Evolutionary conservation across 1,139 yeast species (phyloP).

Genomic region (Taphrina flavorubra): DNA sequence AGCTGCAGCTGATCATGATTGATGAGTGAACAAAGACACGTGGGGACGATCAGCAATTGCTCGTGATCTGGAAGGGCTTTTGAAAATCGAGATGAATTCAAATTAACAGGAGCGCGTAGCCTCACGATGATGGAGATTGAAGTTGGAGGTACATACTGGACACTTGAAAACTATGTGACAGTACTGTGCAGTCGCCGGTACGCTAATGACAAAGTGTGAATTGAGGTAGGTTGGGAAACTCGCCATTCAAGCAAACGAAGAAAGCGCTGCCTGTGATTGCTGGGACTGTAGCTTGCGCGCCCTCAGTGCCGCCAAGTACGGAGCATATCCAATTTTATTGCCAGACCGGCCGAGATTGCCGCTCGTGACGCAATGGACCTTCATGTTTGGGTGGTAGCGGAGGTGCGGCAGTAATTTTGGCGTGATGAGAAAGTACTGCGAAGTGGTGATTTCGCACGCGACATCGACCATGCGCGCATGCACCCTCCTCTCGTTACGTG

Average conservation of each 20-base stretch:
- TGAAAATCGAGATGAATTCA: too few species aligned
- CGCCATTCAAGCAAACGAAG: background rate
- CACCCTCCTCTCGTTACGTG: conserved; percentile 84
- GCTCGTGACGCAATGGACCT: conserved; percentile 84
- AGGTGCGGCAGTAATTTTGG: conserved; percentile 85
- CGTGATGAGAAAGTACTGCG: conserved; percentile 80
- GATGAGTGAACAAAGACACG: too few species aligned
- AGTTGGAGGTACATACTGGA: background rate
- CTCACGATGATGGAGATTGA: too few species aligned
- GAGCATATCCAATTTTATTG: conserved; percentile 29
- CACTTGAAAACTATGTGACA: background rate
- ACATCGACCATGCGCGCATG: conserved; percentile 85
- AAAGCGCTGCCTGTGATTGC: conserved; percentile 15
- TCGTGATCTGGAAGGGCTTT: too few species aligned
- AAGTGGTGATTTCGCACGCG: conserved; percentile 67
- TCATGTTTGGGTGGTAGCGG: conserved; percentile 80
- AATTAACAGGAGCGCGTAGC: too few species aligned
- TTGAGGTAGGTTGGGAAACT: too few species aligned
- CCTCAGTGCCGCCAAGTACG: conserved; percentile 33
- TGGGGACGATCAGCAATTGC: too few species aligned
- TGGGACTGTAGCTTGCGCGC: conserved; percentile 23
- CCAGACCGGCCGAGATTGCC: conserved; percentile 50
- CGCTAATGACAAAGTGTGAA: too few species aligned
- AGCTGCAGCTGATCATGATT: too few species aligned
- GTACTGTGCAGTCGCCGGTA: too few species aligned